phyloP scores from a whole-genome alignment of 352 stramenopile genomes.

The Globisporangium carolinianum region DNA sequence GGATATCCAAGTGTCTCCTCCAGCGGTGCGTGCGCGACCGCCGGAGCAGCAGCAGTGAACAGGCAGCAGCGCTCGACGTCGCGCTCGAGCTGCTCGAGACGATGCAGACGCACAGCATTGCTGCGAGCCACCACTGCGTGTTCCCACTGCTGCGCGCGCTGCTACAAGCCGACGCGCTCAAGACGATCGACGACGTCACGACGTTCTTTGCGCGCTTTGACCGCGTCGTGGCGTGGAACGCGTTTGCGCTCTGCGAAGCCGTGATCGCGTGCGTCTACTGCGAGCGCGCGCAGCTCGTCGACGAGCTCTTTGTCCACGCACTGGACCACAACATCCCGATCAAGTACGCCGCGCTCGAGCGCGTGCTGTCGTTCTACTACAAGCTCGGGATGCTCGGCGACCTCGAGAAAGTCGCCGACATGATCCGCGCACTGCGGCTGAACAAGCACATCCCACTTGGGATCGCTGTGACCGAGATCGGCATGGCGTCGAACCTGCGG shows the following conservation, averaged over 20 bases:
- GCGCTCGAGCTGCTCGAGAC: constrained; percentile 32
- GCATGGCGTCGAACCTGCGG: constrained; percentile 59
- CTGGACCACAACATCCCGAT: constrained; percentile 58
- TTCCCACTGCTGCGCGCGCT: constrained; percentile 36
- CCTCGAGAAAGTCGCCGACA: constrained; percentile 51
- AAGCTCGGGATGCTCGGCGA: constrained; percentile 51
- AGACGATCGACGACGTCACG: constrained; percentile 29
- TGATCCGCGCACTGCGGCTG: constrained; percentile 54
- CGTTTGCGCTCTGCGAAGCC: constrained; percentile 57
- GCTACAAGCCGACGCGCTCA: constrained; percentile 20
- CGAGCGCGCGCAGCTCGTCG: constrained; percentile 44
- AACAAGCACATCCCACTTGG: constrained; percentile 74
- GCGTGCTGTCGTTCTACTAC: constrained; percentile 66
- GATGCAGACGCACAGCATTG: constrained; percentile 55
- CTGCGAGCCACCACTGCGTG: constrained; percentile 38
- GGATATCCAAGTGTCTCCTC: constrained; percentile 62
- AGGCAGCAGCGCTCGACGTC: constrained; percentile 8
- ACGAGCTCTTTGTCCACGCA: constrained; percentile 52
- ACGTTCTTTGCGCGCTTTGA: constrained; percentile 42
- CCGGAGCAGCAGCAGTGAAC: constrained; percentile 12
- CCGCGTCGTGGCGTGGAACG: constrained; percentile 53
- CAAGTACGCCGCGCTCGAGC: constrained; percentile 73
- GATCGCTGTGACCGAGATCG: constrained; percentile 66
- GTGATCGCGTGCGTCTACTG: constrained; percentile 43
- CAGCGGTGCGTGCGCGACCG: constrained; percentile 33